Percentiles rank a stretch among this genome's conserved stretches.
Evolutionary conservation across 2,329 filamentous ascomycete genomes (phyloP).

Genomic region (Pestalotiopsis fici): DNA sequence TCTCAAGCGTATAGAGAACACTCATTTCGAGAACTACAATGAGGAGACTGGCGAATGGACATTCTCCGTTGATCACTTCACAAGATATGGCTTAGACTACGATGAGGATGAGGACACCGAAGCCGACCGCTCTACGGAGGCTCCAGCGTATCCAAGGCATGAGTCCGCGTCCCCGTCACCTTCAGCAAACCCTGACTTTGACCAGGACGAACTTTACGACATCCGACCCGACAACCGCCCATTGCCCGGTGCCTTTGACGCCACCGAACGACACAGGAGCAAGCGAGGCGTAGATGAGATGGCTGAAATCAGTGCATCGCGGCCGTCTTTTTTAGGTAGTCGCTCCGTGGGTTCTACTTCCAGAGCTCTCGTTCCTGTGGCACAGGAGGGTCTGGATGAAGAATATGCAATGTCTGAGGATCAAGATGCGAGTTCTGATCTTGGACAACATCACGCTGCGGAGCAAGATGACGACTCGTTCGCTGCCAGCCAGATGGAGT

Average conservation of each 20-base stretch:
- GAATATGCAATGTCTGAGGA: constrained; percentile 76
- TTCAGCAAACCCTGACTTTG: constrained; percentile 37
- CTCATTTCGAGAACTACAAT: constrained; percentile 81
- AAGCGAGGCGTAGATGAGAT: constrained; percentile 51
- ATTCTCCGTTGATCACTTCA: constrained; percentile 95
- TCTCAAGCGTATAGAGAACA: constrained; percentile 77
- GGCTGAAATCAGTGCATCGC: constrained; percentile 40
- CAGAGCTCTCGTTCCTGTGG: constrained; percentile 59
- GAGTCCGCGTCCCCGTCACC: constrained; percentile 24
- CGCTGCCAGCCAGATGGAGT: constrained; percentile 46
- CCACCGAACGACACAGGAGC: constrained; percentile 55
- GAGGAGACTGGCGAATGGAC: constrained; percentile 81
- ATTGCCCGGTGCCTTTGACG: constrained; percentile 81
- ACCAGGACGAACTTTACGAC: constrained; percentile 54
- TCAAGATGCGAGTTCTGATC: constrained; percentile 78
- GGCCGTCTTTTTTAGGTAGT: constrained; percentile 88
- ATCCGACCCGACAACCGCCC: constrained; percentile 49
- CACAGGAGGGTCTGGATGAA: constrained; percentile 70
- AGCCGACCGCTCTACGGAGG: constrained; percentile 33
- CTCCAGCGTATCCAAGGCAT: constrained; percentile 17
- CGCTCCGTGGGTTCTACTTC: constrained; percentile 82
- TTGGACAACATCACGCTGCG: constrained; percentile 73
- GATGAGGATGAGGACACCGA: constrained; percentile 70
- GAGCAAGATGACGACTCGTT: constrained; percentile 66
- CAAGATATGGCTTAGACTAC: constrained; percentile 84